A percentile compares a stretch with the other conserved stretches of the same genome.
These are phyloP conservation scores for Candolleomyces aberdarensis DNA, from an alignment of 768 basidiomycete genomes.

Conservation along the genomic window DNA sequence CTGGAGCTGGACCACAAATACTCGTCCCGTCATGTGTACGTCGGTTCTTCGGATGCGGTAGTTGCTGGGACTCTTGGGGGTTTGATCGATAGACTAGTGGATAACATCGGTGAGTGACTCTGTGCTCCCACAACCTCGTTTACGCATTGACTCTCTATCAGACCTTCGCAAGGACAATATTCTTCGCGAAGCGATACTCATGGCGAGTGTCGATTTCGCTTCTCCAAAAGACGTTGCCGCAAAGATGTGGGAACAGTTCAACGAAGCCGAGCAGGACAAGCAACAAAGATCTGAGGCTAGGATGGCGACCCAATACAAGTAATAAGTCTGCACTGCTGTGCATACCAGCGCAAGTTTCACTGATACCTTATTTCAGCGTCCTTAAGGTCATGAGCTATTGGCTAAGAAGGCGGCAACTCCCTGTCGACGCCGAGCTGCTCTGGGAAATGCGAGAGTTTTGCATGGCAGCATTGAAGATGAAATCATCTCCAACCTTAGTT, in stretches of 20 bases:
- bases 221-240: slow-evolving; percentile 37
- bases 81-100: slow-evolving; percentile 36
- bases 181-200: slow-evolving; percentile 38
- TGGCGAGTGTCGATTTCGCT: slow-evolving; percentile 40
- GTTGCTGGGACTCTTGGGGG: slow-evolving; percentile 41
- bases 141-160: slow-evolving; percentile 10
- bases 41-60: slow-evolving; percentile 26
- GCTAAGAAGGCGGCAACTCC: slow-evolving; percentile 28
- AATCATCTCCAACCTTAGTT: slow-evolving; percentile 27
- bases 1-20: slow-evolving; percentile 10
- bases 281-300: slow-evolving; percentile 22
- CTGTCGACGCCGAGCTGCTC: slow-evolving; percentile 27
- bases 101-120: slow-evolving; percentile 27
- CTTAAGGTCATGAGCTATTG: slow-evolving; percentile 37
- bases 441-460: slow-evolving; percentile 36
- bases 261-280: slow-evolving; percentile 25
- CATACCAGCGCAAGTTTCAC: neutral
- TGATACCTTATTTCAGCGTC: slow-evolving; percentile 21
- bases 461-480: slow-evolving; percentile 22
- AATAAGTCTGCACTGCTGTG: neutral
- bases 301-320: slow-evolving; percentile 34
- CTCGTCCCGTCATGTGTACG: slow-evolving; percentile 20
- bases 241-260: slow-evolving; percentile 36
- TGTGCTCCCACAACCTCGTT: neutral
- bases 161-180: slow-evolving; percentile 31